Evolutionary conservation across 768 basidiomycete genomes (phyloP).

Genomic region (Lactifluus echinatus): DNA sequence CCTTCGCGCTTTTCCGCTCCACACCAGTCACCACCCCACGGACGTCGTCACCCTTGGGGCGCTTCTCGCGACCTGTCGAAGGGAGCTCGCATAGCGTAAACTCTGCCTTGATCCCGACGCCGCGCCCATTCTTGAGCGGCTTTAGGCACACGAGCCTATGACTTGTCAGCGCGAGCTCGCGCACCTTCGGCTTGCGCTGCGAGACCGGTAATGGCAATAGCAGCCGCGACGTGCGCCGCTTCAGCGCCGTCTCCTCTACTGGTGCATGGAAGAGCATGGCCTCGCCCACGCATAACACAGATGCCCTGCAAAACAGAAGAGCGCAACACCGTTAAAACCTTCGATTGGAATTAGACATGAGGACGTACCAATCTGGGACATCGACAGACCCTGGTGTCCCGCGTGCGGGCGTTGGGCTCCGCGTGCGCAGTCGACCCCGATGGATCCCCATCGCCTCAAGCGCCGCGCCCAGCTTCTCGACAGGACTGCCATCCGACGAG

Average conservation of each 20-base stretch:
- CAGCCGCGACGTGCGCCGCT: constrained; percentile 49
- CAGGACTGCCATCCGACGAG: constrained; percentile 43
- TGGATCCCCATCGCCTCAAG: constrained; percentile 30
- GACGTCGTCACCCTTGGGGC: constrained; percentile 25
- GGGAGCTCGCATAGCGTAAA: constrained; percentile 30
- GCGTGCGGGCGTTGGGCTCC: constrained; percentile 45
- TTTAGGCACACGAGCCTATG: constrained; percentile 51
- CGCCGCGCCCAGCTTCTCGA: constrained; percentile 30
- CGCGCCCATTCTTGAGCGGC: constrained; percentile 30
- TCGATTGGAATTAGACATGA: no score
- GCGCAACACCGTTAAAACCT: no score
- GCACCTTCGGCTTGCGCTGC: constrained; percentile 41
- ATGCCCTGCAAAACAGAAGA: constrained; percentile 28
- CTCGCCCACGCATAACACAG: constrained; percentile 39
- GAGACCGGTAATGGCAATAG: constrained; percentile 40
- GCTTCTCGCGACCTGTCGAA: constrained; percentile 39
- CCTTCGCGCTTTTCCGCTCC: constrained; percentile 45
- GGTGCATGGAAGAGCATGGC: constrained; percentile 40
- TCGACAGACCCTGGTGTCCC: constrained; percentile 20
- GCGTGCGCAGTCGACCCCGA: constrained; percentile 44
- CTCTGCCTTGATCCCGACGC: constrained; percentile 43
- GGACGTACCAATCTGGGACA: constrained; percentile 37
- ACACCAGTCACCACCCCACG: constrained; percentile 37
- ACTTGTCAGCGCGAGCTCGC: constrained; percentile 51
- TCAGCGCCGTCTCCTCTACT: constrained; percentile 46